Evolutionary conservation across 805 yeast genomes (phyloP).

Genomic region (Candida ficus): DNA sequence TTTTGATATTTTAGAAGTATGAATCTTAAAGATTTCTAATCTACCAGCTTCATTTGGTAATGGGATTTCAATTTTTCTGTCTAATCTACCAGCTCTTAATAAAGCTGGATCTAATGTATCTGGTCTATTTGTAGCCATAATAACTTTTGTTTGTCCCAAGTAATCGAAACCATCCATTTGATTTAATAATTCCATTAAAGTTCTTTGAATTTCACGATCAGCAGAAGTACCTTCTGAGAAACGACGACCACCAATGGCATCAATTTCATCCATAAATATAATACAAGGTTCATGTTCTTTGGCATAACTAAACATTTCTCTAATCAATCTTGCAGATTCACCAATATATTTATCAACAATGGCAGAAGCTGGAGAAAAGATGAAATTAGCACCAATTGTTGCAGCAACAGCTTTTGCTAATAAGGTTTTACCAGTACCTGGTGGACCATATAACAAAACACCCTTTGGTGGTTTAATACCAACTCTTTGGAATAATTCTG

Average conservation of each 20-base stretch:
- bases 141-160: slow-evolving; percentile 92
- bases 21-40: slow-evolving; percentile 89
- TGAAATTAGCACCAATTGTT: slow-evolving; percentile 95
- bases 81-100: slow-evolving; percentile 95
- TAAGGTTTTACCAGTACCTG: slow-evolving; percentile 96
- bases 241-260: slow-evolving; percentile 98
- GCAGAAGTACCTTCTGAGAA: slow-evolving; percentile 98
- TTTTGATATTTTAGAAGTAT: slow-evolving; percentile 76
- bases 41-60: slow-evolving; percentile 96
- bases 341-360: slow-evolving; percentile 98
- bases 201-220: slow-evolving; percentile 97
- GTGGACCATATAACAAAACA: slow-evolving; percentile 94
- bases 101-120: slow-evolving; percentile 97
- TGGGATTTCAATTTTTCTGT: slow-evolving; percentile 92
- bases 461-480: slow-evolving; percentile 99
- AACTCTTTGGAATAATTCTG: slow-evolving; percentile 90
- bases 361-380: slow-evolving; percentile 97
- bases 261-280: slow-evolving; percentile 97
- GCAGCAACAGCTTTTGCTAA: slow-evolving; percentile 98
- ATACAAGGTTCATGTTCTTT: slow-evolving; percentile 98
- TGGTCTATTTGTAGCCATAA: slow-evolving; percentile 99
- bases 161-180: slow-evolving; percentile 99
- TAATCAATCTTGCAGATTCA: slow-evolving; percentile 90
- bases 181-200: slow-evolving; percentile 91
- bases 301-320: slow-evolving; percentile 98